These are phyloP conservation scores for Gossypium australe DNA, from an alignment of 345 rosid genomes.

Conservation along the genomic window DNA sequence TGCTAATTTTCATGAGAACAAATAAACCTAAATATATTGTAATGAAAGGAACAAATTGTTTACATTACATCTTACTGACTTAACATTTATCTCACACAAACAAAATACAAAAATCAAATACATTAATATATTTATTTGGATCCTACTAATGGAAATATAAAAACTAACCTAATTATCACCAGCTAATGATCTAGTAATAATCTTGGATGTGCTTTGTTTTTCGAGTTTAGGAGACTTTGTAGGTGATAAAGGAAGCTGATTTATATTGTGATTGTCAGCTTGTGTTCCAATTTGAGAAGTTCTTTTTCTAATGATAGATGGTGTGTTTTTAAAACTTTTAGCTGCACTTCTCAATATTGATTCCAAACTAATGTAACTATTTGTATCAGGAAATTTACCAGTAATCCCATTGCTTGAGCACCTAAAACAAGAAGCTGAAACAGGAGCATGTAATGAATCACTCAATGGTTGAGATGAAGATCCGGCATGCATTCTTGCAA, in stretches of 20 bases:
- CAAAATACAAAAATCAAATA: too few relatives aligned
- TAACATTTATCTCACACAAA: too few relatives aligned
- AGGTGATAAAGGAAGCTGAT: constrained; percentile 14
- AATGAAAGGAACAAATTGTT: too few relatives aligned
- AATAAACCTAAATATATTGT: too few relatives aligned
- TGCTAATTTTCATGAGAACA: too few relatives aligned
- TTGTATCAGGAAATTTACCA: background rate
- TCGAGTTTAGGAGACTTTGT: constrained; percentile 20
- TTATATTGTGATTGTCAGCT: background rate
- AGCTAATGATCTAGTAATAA: too few relatives aligned
- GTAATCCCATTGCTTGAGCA: background rate
- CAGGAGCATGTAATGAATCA: background rate
- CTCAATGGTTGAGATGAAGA: constrained; percentile 2
- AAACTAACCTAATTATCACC: too few relatives aligned
- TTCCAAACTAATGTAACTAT: constrained; percentile 11
- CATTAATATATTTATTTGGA: too few relatives aligned
- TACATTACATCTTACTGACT: too few relatives aligned
- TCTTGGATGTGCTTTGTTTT: background rate
- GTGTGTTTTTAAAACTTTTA: constrained; percentile 35
- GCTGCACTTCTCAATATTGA: constrained; percentile 40
- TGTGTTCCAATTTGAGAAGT: background rate
- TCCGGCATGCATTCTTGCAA: background rate
- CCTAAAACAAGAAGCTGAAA: background rate
- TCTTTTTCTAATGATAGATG: constrained; percentile 46
- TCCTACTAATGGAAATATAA: too few relatives aligned